These are phyloP conservation scores for Papiliotrema nemorosa DNA, from an alignment of 1,284 basidiomycete species.

Conservation along the genomic window DNA sequence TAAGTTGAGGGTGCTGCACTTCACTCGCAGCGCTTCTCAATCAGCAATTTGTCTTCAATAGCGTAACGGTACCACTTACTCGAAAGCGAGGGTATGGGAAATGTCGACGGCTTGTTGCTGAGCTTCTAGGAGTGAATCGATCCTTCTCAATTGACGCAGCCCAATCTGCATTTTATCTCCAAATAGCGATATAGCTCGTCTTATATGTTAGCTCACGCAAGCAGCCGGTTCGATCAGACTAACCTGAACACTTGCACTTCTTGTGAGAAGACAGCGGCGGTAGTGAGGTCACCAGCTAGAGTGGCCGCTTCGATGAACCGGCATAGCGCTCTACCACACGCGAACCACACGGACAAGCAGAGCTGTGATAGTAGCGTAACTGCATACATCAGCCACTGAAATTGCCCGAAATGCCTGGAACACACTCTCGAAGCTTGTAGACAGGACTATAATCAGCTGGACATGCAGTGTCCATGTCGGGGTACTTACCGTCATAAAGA, in stretches of 20 bases:
- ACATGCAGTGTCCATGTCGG: no score
- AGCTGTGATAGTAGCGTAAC: neutral
- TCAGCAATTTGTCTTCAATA: no score
- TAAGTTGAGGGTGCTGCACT: no score
- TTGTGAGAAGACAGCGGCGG: neutral
- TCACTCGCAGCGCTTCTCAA: no score
- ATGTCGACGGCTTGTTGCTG: neutral
- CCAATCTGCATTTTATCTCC: neutral
- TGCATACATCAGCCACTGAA: no score
- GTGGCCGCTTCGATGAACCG: neutral
- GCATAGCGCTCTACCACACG: neutral
- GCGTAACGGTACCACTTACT: no score
- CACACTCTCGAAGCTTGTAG: neutral
- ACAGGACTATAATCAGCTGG: neutral
- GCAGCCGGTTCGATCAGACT: neutral
- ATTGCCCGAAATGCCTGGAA: neutral
- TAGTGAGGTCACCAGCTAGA: neutral
- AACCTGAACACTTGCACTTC: neutral
- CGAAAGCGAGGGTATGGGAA: neutral
- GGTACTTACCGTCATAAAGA: neutral
- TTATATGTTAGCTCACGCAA: neutral
- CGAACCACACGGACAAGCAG: neutral
- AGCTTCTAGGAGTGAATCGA: neutral
- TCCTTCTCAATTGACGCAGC: neutral
- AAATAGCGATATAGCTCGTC: neutral